These are phyloP conservation scores for Phycomyces blakesleeanus DNA, from an alignment of 192 early-diverging fungal genomes.

Conservation along the genomic window DNA sequence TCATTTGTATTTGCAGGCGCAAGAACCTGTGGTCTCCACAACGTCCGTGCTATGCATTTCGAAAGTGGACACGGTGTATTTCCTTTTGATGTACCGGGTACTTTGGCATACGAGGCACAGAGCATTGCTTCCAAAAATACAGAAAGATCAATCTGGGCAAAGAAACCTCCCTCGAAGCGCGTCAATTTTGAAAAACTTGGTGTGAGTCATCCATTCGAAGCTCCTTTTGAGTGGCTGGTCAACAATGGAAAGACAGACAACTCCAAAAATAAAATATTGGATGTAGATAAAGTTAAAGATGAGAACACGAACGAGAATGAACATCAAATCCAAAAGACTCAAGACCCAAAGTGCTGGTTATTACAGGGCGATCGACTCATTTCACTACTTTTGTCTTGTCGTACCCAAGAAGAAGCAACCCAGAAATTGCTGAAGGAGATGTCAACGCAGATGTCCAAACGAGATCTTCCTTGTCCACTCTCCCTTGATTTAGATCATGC, in stretches of 20 bases:
- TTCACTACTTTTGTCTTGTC: background rate
- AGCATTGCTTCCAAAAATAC: conserved; percentile 37
- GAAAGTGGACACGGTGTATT: conserved; percentile 75
- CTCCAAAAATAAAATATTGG: background rate
- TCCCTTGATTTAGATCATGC: conserved; percentile 28
- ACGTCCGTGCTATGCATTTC: conserved; percentile 66
- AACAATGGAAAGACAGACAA: background rate
- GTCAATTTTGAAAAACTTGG: conserved; percentile 74
- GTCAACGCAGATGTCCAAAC: background rate
- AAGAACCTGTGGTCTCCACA: conserved; percentile 70
- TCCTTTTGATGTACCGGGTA: conserved; percentile 84
- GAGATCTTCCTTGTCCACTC: background rate
- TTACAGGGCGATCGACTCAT: conserved; percentile 1
- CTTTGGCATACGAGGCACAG: conserved; percentile 52
- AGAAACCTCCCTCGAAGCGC: conserved; percentile 77
- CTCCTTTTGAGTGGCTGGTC: conserved; percentile 55
- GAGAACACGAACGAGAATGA: too few species aligned
- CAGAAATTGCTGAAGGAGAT: background rate
- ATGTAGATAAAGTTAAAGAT: too few species aligned
- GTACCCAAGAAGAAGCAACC: background rate
- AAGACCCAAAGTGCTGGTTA: conserved; percentile 3
- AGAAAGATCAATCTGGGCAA: conserved; percentile 48
- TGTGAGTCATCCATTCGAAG: conserved; percentile 64
- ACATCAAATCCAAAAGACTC: background rate
- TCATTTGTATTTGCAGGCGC: conserved; percentile 85